Evolutionary conservation across 2,329 filamentous ascomycete species (phyloP).

Genomic region (Passalora sequoiae): DNA sequence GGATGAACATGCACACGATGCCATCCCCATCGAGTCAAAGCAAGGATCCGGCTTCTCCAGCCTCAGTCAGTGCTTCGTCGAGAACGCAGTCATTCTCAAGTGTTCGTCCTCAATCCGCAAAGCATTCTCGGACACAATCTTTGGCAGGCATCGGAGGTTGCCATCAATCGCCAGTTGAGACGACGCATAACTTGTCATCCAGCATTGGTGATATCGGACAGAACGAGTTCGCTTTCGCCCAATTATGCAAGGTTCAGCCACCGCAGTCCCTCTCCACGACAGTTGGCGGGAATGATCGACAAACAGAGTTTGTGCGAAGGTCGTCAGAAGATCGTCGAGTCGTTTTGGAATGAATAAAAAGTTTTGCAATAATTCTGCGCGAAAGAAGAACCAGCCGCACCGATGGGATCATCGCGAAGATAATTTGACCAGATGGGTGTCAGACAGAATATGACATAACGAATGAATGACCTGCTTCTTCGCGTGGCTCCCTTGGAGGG

Average conservation of each 20-base stretch:
- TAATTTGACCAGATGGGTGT: neutral
- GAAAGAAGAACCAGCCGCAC: too few species aligned
- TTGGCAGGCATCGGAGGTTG: neutral
- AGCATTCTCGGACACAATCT: conserved; percentile 10
- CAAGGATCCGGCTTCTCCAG: conserved; percentile 16
- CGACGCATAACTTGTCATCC: neutral
- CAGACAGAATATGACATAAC: too few species aligned
- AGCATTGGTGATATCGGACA: neutral
- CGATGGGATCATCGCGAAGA: neutral
- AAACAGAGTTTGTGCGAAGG: neutral
- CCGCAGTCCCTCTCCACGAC: neutral
- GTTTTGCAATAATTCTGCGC: too few species aligned
- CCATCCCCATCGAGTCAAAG: conserved; percentile 22
- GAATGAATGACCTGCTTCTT: too few species aligned
- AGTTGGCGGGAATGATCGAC: neutral
- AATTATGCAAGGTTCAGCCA: neutral
- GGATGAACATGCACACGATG: conserved; percentile 10
- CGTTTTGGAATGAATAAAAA: neutral
- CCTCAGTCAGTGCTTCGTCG: conserved; percentile 7
- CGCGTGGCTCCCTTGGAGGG: too few species aligned
- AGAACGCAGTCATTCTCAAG: conserved; percentile 19
- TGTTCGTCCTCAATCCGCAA: conserved; percentile 1
- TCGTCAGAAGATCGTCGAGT: neutral
- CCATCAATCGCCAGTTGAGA: neutral
- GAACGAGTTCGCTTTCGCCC: neutral